phyloP scores from a whole-genome alignment of 148 eudicot species.

The Amaranthus palmeri region DNA sequence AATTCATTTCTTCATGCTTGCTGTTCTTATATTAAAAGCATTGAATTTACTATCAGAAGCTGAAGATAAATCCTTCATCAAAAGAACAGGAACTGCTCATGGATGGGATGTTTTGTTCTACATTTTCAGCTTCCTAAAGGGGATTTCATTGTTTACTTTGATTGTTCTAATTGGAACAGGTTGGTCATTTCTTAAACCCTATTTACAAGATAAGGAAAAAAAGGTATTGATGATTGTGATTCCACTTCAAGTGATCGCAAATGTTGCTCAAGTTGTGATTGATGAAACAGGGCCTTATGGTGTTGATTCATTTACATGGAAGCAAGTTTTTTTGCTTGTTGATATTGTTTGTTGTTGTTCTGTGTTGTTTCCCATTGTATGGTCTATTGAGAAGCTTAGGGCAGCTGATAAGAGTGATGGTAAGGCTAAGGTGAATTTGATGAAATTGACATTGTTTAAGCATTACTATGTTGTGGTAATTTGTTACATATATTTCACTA shows the following conservation, averaged over 20 bases:
- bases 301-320: constrained; percentile 52
- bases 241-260: constrained; percentile 62
- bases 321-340: constrained; percentile 54
- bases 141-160: constrained; percentile 51
- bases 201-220: constrained; percentile 63
- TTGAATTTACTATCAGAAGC: constrained; percentile 62
- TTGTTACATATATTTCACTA: constrained; percentile 61
- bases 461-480: constrained; percentile 67
- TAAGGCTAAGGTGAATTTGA: constrained; percentile 65
- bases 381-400: constrained; percentile 61
- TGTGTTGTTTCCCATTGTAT: constrained; percentile 61
- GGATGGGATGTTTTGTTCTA: constrained; percentile 86
- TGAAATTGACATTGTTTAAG: constrained; percentile 61
- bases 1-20: constrained; percentile 69
- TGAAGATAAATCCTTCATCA: constrained; percentile 58
- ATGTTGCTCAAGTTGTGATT: constrained; percentile 60
- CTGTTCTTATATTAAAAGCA: constrained; percentile 46
- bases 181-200: constrained; percentile 77
- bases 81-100: constrained; percentile 61
- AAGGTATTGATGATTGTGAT: constrained; percentile 74
- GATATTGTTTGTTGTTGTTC: constrained; percentile 71
- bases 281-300: constrained; percentile 61
- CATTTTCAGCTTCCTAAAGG: constrained; percentile 57
- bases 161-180: constrained; percentile 80
- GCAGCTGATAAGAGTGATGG: constrained; percentile 62